These are phyloP conservation scores for Trichoderma gamsii DNA, from an alignment of 495 filamentous ascomycete genomes.

Conservation along the genomic window DNA sequence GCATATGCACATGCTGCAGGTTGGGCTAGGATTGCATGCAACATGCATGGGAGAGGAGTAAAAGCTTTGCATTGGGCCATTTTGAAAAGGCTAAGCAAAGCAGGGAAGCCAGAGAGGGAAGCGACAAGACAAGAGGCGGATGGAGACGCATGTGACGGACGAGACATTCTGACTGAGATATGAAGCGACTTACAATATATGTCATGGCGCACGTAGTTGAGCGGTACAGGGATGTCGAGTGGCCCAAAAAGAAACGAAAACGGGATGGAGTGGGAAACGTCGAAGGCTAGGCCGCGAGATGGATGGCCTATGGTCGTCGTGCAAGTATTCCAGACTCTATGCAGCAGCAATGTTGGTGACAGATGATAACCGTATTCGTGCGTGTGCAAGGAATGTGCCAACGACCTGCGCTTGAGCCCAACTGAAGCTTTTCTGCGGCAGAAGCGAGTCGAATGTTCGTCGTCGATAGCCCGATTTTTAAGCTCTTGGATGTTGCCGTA, in stretches of 20 bases:
- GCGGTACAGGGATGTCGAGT: neutral
- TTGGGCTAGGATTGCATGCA: neutral
- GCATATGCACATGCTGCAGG: neutral
- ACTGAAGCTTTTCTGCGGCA: neutral
- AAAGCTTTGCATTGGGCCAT: neutral
- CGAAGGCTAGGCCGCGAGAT: neutral
- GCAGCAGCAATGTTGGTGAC: neutral
- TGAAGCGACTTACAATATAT: constrained; percentile 11
- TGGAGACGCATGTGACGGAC: neutral
- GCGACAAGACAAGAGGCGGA: neutral
- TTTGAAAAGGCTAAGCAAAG: neutral
- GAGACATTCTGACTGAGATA: neutral
- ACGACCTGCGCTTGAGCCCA: constrained; percentile 1
- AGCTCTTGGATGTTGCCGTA: neutral
- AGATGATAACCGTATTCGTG: neutral
- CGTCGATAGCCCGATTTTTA: neutral
- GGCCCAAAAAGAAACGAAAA: neutral
- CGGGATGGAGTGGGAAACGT: neutral
- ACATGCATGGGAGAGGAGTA: neutral
- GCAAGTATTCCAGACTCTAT: neutral
- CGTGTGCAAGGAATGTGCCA: neutral
- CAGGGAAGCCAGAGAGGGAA: neutral
- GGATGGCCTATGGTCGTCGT: neutral
- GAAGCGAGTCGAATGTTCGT: neutral
- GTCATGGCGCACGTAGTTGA: constrained; percentile 4